phyloP scores from a whole-genome alignment of 2,329 filamentous ascomycete species.

The Fusarium nygamai region DNA sequence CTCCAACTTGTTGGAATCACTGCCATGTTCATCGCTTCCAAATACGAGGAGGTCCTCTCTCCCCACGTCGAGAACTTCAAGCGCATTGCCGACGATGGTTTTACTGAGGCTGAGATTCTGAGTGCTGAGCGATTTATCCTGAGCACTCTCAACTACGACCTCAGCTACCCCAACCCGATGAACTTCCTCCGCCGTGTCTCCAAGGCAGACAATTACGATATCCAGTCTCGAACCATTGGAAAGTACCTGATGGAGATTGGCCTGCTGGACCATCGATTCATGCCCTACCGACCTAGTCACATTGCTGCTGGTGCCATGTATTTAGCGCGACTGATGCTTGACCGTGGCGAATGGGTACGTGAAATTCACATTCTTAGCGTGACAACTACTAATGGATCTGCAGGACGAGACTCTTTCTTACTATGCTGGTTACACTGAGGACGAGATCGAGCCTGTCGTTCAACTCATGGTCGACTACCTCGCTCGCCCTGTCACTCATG shows the following conservation, averaged over 20 bases:
- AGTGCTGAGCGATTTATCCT: conserved; percentile 97
- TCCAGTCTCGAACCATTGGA: conserved; percentile 94
- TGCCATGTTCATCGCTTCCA: conserved; percentile 99
- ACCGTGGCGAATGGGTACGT: conserved; percentile 90
- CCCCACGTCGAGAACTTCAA: conserved; percentile 97
- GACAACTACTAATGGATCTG: conserved; percentile 44
- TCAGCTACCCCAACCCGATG: conserved; percentile 99
- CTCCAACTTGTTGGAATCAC: conserved; percentile 97
- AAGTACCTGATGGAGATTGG: conserved; percentile 99
- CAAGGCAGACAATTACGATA: conserved; percentile 99
- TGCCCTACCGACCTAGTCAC: conserved; percentile 88
- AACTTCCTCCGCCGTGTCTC: conserved; percentile 99
- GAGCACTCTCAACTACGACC: conserved; percentile 90
- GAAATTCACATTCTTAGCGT: background rate
- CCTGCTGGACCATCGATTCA: conserved; percentile 92
- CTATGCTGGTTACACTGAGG: conserved; percentile 93
- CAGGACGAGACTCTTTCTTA: conserved; percentile 86
- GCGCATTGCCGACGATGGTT: conserved; percentile 96
- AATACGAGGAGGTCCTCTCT: conserved; percentile 98
- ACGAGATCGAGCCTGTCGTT: conserved; percentile 92
- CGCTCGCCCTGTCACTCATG: conserved; percentile 86
- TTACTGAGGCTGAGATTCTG: conserved; percentile 93
- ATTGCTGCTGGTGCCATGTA: conserved; percentile 96
- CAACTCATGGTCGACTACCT: conserved; percentile 97
- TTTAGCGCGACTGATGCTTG: conserved; percentile 87